Conservation (phyloP, 768 basidiomycete genomes). For the Tulasnella sp. region DNA sequence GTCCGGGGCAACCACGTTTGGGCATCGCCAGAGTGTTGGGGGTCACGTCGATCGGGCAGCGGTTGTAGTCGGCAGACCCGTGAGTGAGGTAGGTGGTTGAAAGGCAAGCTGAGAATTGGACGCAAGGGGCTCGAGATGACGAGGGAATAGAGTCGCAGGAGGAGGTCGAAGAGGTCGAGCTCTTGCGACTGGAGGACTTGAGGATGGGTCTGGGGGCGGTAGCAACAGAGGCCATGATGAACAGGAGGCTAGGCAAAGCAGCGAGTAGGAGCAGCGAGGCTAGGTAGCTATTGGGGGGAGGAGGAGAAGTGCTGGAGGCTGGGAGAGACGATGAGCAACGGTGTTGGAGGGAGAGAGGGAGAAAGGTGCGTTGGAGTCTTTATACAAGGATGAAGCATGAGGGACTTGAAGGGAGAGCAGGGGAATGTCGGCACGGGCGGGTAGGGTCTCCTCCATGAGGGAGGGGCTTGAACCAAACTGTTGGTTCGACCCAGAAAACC, state of each 20-base stretch:
- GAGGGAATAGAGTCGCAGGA: slow-evolving; percentile 15
- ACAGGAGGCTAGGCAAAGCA: background rate
- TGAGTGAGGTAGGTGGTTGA: slow-evolving; percentile 25
- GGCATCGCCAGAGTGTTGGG: slow-evolving; percentile 19
- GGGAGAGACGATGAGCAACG: background rate
- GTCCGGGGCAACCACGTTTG: slow-evolving; percentile 18
- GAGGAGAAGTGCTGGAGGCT: background rate
- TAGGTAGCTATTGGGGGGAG: background rate
- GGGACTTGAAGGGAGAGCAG: background rate
- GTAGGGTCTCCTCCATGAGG: background rate
- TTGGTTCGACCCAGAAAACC: background rate
- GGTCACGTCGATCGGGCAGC: slow-evolving; percentile 21
- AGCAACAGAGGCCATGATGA: background rate
- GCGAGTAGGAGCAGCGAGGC: background rate
- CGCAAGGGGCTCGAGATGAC: background rate
- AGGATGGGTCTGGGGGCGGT: slow-evolving; percentile 24
- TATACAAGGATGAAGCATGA: background rate
- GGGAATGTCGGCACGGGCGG: background rate
- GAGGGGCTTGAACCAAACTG: background rate
- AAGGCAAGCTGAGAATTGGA: slow-evolving; percentile 23
- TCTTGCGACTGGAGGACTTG: slow-evolving; percentile 24
- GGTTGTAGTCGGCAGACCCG: slow-evolving; percentile 21
- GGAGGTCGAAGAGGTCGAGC: slow-evolving; percentile 19
- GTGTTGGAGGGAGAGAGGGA: background rate
- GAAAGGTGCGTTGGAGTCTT: background rate